Conservation (phyloP, 179 eudicot genomes). For the Beta corolliflora region DNA sequence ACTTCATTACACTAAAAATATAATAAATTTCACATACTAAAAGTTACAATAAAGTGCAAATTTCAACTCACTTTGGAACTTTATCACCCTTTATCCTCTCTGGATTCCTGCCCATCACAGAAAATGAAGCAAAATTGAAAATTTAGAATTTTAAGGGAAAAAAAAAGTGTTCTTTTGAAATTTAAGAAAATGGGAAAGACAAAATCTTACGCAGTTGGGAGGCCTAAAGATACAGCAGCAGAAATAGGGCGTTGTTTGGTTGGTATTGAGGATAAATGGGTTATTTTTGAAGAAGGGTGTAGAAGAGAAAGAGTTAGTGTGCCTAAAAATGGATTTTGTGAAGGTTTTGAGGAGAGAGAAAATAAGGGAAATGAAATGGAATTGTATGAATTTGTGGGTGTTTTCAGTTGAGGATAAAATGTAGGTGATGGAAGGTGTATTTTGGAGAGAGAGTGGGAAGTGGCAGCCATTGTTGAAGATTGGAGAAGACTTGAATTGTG, state of each 20-base stretch:
- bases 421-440: constrained; percentile 3
- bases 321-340: constrained; percentile 46
- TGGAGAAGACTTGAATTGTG: background rate
- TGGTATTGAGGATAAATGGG: constrained; percentile 17
- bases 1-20: no score
- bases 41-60: constrained; percentile 2
- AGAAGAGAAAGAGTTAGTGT: constrained; percentile 30
- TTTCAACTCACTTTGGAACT: constrained; percentile 64
- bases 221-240: constrained; percentile 45
- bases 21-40: no score
- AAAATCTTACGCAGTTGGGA: constrained; percentile 55
- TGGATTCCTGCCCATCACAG: constrained; percentile 48
- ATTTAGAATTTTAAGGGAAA: background rate
- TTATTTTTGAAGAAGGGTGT: constrained; percentile 31
- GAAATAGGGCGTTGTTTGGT: constrained; percentile 36
- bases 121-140: background rate
- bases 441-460: constrained; percentile 28
- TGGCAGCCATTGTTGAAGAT: constrained; percentile 34
- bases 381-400: constrained; percentile 1
- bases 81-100: constrained; percentile 52
- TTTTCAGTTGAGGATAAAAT: background rate
- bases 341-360: constrained; percentile 20
- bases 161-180: background rate
- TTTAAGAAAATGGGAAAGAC: background rate
- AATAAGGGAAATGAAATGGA: constrained; percentile 19